phyloP scores from a whole-genome alignment of 2,329 filamentous ascomycete genomes.

The Fusarium pseudoanthophilum region DNA sequence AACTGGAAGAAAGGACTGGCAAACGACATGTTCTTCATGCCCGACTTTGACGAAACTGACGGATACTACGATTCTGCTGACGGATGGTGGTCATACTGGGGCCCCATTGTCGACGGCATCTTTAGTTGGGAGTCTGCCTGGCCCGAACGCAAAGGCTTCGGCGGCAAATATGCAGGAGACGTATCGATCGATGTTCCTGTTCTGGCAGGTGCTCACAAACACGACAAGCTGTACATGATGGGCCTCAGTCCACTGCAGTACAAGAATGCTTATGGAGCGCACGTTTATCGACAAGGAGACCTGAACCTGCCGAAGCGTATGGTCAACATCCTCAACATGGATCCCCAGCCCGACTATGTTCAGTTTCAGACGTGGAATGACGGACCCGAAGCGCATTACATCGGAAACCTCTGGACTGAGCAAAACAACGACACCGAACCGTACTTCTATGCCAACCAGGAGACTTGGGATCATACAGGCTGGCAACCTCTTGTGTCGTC shows the following conservation, averaged over 20 bases:
- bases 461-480: neutral
- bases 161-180: neutral
- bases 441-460: neutral
- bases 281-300: neutral
- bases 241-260: neutral
- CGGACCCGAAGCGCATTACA: neutral
- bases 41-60: neutral
- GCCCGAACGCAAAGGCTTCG: neutral
- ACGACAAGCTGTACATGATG: neutral
- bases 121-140: neutral
- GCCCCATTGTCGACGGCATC: neutral
- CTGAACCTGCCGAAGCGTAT: neutral
- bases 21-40: neutral
- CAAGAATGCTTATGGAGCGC: neutral
- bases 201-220: neutral
- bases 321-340: neutral
- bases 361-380: neutral
- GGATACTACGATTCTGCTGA: neutral
- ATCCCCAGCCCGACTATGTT: neutral
- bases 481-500: neutral
- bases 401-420: neutral
- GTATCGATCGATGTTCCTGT: neutral
- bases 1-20: neutral
- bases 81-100: neutral
- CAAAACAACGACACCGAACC: neutral